These are phyloP conservation scores for Scheffersomyces segobiensis DNA, from an alignment of 1,139 yeast species.

Conservation along the genomic window DNA sequence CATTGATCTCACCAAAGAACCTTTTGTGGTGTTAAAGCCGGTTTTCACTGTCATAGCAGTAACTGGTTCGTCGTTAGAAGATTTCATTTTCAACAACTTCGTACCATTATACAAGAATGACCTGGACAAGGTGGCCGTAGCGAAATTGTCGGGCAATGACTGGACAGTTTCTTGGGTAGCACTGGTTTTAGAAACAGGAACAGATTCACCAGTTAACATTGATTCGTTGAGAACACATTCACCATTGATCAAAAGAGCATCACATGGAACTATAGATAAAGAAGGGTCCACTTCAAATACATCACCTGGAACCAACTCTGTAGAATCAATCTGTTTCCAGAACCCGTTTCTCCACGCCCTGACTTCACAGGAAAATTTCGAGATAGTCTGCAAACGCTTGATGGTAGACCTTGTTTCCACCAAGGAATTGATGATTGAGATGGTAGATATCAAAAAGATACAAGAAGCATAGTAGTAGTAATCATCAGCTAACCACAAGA, in stretches of 20 bases:
- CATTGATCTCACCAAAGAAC: constrained; percentile 94
- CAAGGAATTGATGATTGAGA: constrained; percentile 77
- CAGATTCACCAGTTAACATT: constrained; percentile 97
- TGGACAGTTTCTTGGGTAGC: constrained; percentile 65
- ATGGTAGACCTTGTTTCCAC: constrained; percentile 81
- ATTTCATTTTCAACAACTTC: constrained; percentile 76
- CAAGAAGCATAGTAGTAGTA: constrained; percentile 93
- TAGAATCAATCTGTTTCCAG: constrained; percentile 81
- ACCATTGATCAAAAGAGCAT: constrained; percentile 81
- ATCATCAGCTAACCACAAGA: constrained; percentile 89
- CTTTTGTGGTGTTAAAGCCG: constrained; percentile 94
- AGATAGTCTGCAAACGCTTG: constrained; percentile 68
- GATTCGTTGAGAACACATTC: constrained; percentile 94
- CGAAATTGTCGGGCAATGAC: constrained; percentile 54
- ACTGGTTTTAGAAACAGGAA: constrained; percentile 82
- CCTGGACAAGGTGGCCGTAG: constrained; percentile 68
- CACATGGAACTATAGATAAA: constrained; percentile 76
- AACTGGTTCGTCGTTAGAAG: constrained; percentile 68
- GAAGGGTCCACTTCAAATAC: constrained; percentile 90
- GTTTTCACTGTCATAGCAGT: constrained; percentile 86
- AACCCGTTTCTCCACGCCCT: constrained; percentile 91
- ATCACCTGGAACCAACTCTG: constrained; percentile 95
- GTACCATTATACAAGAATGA: constrained; percentile 88
- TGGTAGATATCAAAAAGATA: constrained; percentile 79
- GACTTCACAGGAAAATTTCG: constrained; percentile 73